Evolutionary conservation across 1,139 yeast species (phyloP).

Genomic region (Spathaspora jeffriesii): DNA sequence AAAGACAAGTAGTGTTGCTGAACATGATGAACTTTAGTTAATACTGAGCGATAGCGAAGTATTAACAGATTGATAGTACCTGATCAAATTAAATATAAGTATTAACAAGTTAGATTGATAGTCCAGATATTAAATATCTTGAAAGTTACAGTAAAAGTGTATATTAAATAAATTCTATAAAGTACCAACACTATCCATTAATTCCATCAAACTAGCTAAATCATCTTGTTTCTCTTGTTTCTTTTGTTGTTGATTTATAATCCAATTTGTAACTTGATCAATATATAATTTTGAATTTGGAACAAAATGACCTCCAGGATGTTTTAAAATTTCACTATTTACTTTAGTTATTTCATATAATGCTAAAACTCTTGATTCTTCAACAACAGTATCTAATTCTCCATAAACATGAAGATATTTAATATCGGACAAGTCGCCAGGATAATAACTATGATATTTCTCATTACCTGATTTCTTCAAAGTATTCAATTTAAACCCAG

Average conservation of each 20-base stretch:
- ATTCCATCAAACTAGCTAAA: constrained; percentile 32
- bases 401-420: constrained; percentile 75
- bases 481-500: constrained; percentile 73
- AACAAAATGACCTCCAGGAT: constrained; percentile 87
- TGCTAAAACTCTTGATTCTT: constrained; percentile 65
- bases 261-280: constrained; percentile 60
- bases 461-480: constrained; percentile 31
- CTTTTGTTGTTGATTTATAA: constrained; percentile 20
- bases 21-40: constrained; percentile 37
- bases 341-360: constrained; percentile 56
- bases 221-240: constrained; percentile 15
- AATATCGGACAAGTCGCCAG: constrained; percentile 23
- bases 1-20: constrained; percentile 6
- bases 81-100: too few species aligned
- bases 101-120: too few species aligned
- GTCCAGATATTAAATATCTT: too few species aligned
- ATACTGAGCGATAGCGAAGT: constrained; percentile 2
- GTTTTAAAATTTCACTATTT: constrained; percentile 53
- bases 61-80: too few species aligned
- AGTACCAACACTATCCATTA: constrained; percentile 38
- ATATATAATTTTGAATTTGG: constrained; percentile 70
- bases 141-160: too few species aligned
- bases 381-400: constrained; percentile 85
- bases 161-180: too few species aligned
- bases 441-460: constrained; percentile 31